Percentiles rank a stretch among this genome's conserved stretches.
Evolutionary conservation across 2,329 filamentous ascomycete species (phyloP).

Genomic region (Calonectria fujianensis): DNA sequence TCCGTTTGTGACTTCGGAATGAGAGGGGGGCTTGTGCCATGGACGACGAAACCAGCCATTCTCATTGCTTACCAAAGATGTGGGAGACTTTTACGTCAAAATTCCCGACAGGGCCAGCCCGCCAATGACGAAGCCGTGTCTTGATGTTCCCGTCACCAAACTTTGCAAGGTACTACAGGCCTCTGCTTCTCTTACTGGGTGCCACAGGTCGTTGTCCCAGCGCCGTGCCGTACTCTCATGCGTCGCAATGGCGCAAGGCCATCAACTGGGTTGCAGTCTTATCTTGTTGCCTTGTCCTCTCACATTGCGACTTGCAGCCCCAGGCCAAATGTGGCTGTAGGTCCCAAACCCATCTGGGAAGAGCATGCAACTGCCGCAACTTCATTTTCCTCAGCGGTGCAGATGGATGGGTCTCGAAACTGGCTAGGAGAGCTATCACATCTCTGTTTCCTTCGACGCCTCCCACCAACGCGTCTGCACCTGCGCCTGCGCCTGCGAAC

Average conservation of each 20-base stretch:
- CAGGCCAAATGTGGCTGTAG: conserved; percentile 26
- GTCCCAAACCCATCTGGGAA: conserved; percentile 14
- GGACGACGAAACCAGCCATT: conserved; percentile 22
- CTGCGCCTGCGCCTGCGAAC: conserved; percentile 17
- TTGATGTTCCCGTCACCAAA: conserved; percentile 17
- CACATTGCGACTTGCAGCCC: conserved; percentile 19
- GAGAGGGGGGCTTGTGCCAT: neutral
- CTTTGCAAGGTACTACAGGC: conserved; percentile 18
- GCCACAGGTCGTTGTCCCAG: conserved; percentile 28
- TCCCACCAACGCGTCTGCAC: neutral
- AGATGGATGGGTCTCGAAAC: neutral
- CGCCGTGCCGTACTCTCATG: conserved; percentile 19
- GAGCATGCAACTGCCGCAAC: neutral
- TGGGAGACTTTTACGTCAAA: neutral
- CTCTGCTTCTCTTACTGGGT: conserved; percentile 19
- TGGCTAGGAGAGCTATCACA: conserved; percentile 21
- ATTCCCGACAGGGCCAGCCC: neutral
- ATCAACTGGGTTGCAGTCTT: conserved; percentile 19
- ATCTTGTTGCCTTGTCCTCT: conserved; percentile 17
- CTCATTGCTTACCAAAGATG: conserved; percentile 2
- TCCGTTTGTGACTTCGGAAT: conserved; percentile 16
- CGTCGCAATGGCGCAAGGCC: conserved; percentile 25
- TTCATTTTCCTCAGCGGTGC: neutral
- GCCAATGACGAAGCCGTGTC: conserved; percentile 22
- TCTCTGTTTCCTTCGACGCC: conserved; percentile 3